Evolutionary conservation across 371 early-diverging fungal species (phyloP).

Genomic region (Syncephalastrum racemosum): DNA sequence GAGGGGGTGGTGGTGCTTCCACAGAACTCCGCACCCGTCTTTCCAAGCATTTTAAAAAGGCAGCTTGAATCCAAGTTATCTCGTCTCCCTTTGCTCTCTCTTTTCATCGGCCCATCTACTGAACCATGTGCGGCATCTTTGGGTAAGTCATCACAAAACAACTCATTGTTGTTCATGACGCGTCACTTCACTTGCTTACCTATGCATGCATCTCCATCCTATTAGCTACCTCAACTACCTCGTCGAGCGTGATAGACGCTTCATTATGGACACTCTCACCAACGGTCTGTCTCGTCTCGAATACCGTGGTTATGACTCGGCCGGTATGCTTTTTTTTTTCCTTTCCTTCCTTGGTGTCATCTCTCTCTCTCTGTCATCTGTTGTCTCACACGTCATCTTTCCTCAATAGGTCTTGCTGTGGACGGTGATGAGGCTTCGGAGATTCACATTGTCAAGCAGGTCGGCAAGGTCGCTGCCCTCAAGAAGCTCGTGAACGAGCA

Average conservation of each 20-base stretch:
- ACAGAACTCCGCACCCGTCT: not conserved
- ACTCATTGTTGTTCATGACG: not conserved
- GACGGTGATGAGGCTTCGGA: slow-evolving; percentile 78
- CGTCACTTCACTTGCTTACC: too few relatives aligned
- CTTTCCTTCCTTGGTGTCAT: not conserved
- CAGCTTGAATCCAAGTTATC: too few relatives aligned
- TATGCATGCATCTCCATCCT: not conserved
- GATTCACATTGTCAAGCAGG: slow-evolving; percentile 83
- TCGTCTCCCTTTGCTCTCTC: slow-evolving; percentile 10
- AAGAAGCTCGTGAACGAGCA: slow-evolving; percentile 70
- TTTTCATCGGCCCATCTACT: slow-evolving; percentile 2
- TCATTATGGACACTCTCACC: slow-evolving; percentile 84
- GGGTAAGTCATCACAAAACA: slow-evolving; percentile 37
- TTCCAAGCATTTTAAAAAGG: not conserved
- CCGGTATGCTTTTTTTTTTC: slow-evolving; percentile 56
- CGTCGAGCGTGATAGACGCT: slow-evolving; percentile 76
- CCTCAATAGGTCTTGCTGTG: slow-evolving; percentile 75
- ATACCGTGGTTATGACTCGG: slow-evolving; percentile 98
- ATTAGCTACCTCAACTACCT: slow-evolving; percentile 80
- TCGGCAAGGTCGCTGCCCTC: slow-evolving; percentile 94
- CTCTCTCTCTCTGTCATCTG: too few relatives aligned
- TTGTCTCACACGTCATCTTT: not conserved
- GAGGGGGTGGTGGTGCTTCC: not conserved
- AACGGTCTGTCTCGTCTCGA: slow-evolving; percentile 95
- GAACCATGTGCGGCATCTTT: slow-evolving; percentile 96